Evolutionary conservation across 176 grass and related monocot species (phyloP).

Genomic region (Pharus latifolius): DNA sequence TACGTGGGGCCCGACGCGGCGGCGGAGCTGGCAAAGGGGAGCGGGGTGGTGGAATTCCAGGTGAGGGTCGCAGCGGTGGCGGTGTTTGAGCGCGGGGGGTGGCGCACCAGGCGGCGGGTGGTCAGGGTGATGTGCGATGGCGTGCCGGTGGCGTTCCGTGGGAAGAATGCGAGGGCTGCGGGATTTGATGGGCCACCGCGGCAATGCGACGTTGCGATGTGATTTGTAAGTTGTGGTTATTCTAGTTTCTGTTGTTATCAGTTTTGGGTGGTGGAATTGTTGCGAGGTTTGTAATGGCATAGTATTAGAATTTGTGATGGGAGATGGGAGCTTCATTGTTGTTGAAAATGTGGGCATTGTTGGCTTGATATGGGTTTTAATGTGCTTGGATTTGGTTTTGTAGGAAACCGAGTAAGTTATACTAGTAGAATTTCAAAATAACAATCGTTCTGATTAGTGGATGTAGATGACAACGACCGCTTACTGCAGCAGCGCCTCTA

Average conservation of each 20-base stretch:
- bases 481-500: too few species aligned
- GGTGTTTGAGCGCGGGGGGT: slow-evolving; percentile 57
- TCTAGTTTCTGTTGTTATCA: background rate
- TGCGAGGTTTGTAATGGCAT: background rate
- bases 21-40: slow-evolving; percentile 25
- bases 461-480: too few species aligned
- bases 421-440: too few species aligned
- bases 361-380: background rate
- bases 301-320: background rate
- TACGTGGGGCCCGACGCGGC: slow-evolving; percentile 54
- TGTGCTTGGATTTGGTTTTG: background rate
- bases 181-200: slow-evolving; percentile 28
- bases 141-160: slow-evolving; percentile 38
- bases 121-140: slow-evolving; percentile 62
- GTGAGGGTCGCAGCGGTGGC: slow-evolving; percentile 50
- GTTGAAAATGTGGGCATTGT: background rate
- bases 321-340: background rate
- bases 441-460: too few species aligned
- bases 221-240: slow-evolving; percentile 26
- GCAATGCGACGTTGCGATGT: slow-evolving; percentile 47
- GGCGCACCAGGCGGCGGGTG: slow-evolving; percentile 62
- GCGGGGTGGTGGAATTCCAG: slow-evolving; percentile 38
- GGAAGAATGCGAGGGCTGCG: slow-evolving; percentile 33
- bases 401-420: too few species aligned
- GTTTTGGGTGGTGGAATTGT: background rate